These are phyloP conservation scores for Tuber borchii DNA, from an alignment of 495 filamentous ascomycete species.

Conservation along the genomic window DNA sequence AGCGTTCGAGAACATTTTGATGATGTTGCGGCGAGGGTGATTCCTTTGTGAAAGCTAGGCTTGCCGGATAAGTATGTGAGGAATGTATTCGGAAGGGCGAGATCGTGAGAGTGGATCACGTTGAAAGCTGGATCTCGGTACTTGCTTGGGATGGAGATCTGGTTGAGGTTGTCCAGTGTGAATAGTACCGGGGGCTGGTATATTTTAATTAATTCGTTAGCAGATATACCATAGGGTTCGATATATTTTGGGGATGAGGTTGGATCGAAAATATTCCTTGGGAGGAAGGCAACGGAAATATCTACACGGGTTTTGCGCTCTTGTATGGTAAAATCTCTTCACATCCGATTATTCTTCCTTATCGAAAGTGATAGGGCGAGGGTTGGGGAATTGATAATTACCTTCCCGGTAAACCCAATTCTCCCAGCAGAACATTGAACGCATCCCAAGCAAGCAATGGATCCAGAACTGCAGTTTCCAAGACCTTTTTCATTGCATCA, in stretches of 20 bases:
- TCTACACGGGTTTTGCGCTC: background rate
- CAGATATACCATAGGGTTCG: background rate
- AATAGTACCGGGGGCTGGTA: constrained; percentile 73
- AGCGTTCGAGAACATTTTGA: constrained; percentile 58
- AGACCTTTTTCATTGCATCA: constrained; percentile 61
- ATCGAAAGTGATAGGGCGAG: constrained; percentile 11
- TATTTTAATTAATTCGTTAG: background rate
- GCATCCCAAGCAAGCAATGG: constrained; percentile 69
- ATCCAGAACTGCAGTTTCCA: constrained; percentile 64
- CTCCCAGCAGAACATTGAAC: constrained; percentile 73
- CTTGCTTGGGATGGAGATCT: constrained; percentile 66
- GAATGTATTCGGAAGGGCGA: constrained; percentile 71
- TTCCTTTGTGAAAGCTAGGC: constrained; percentile 60
- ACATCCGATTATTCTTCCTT: background rate
- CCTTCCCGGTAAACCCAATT: constrained; percentile 57
- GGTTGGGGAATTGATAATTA: constrained; percentile 20
- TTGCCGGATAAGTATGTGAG: constrained; percentile 59
- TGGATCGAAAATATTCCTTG: background rate
- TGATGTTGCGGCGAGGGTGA: constrained; percentile 65
- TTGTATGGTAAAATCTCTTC: background rate
- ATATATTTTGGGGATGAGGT: background rate
- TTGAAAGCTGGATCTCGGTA: constrained; percentile 64
- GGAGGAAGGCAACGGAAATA: background rate
- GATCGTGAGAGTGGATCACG: constrained; percentile 78
- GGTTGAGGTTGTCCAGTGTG: constrained; percentile 66